A percentile compares a stretch with the other conserved stretches of the same genome.
Evolutionary conservation across 768 basidiomycete genomes (phyloP).

Genomic region (Pleurotus platypus): DNA sequence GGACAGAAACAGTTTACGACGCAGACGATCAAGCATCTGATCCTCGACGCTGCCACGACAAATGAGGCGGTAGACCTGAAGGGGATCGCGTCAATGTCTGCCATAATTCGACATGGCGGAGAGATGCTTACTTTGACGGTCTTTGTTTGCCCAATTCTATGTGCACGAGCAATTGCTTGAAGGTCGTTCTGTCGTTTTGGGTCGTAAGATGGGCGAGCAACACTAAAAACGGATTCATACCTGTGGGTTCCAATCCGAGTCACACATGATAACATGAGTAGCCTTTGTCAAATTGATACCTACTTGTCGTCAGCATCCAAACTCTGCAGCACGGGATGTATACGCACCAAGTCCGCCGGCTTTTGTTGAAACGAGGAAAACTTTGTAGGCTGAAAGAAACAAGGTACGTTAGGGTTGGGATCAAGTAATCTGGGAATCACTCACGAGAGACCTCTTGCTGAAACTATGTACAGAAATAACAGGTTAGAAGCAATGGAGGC

Average conservation of each 20-base stretch:
- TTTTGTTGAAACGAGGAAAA: conserved; percentile 67
- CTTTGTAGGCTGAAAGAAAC: conserved; percentile 45
- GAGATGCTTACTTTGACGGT: conserved; percentile 38
- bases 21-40: conserved; percentile 69
- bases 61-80: conserved; percentile 58
- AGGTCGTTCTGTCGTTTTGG: conserved; percentile 58
- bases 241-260: conserved; percentile 60
- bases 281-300: conserved; percentile 86
- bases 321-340: conserved; percentile 16
- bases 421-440: conserved; percentile 11
- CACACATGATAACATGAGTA: conserved; percentile 77
- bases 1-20: conserved; percentile 67
- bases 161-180: conserved; percentile 83
- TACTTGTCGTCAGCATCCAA: conserved; percentile 20
- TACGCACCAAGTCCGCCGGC: conserved; percentile 64
- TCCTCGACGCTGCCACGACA: conserved; percentile 72
- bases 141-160: conserved; percentile 77
- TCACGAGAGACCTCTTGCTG: conserved; percentile 56
- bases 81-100: no score
- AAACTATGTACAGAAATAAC: conserved; percentile 31
- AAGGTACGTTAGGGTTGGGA: neutral
- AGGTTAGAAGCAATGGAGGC: neutral
- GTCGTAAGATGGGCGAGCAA: no score
- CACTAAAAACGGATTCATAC: neutral
- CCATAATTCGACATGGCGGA: no score